phyloP scores from a whole-genome alignment of 192 early-diverging fungal genomes.

The Cladochytrium replicatum region DNA sequence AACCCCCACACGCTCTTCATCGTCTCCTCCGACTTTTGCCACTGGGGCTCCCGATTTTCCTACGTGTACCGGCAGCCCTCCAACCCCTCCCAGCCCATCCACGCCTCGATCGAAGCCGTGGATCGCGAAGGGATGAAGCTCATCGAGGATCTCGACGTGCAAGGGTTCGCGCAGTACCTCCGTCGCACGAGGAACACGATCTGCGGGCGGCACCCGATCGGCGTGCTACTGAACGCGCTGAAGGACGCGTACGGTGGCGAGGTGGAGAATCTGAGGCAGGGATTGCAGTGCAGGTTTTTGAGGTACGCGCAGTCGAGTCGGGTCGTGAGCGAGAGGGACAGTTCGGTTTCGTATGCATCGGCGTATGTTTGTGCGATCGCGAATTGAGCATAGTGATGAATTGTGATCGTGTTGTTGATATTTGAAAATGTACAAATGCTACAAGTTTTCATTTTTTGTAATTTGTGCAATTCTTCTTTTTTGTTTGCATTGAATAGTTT shows the following conservation, averaged over 20 bases:
- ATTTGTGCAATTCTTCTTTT: no score
- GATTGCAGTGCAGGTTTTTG: conserved; percentile 51
- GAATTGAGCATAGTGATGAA: no score
- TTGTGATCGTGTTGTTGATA: no score
- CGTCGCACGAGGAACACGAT: conserved; percentile 79
- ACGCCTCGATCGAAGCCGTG: conserved; percentile 65
- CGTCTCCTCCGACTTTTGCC: conserved; percentile 96
- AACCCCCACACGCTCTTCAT: conserved; percentile 71
- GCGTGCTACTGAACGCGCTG: conserved; percentile 65
- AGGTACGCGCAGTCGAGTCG: conserved; percentile 78
- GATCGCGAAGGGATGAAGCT: conserved; percentile 73
- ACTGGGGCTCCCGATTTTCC: conserved; percentile 84
- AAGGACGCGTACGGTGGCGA: conserved; percentile 14
- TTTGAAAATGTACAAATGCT: no score
- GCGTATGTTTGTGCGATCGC: conserved; percentile 28
- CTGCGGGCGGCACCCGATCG: conserved; percentile 87
- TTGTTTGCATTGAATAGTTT: no score
- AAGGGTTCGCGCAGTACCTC: conserved; percentile 61
- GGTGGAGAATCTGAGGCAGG: conserved; percentile 5
- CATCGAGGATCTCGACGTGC: conserved; percentile 55
- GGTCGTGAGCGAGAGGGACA: conserved; percentile 42
- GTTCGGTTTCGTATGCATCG: conserved; percentile 73
- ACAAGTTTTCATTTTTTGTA: no score
- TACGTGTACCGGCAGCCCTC: conserved; percentile 48
- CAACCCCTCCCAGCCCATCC: conserved; percentile 44